A percentile compares a stretch with the other conserved stretches of the same genome.
Conservation (phyloP, 2,329 filamentous ascomycete genomes). For the Aspergillus sp. region DNA sequence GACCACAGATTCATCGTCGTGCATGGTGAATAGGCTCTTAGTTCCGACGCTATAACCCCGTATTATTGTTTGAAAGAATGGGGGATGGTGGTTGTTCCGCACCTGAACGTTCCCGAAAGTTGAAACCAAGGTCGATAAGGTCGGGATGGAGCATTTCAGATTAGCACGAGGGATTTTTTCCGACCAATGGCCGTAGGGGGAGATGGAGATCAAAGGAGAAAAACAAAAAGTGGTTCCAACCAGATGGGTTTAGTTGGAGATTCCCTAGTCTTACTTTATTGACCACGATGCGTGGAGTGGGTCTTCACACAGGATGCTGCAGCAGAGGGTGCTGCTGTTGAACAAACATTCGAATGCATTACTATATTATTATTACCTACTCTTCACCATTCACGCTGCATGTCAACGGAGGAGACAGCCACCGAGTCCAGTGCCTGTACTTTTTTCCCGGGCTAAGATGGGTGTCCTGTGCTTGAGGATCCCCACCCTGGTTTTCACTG, state of each 20-base stretch:
- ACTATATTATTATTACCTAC: too few species aligned
- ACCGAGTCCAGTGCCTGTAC: neutral
- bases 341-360: neutral
- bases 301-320: neutral
- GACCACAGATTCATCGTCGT: neutral
- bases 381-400: too few species aligned
- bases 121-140: conserved; percentile 11
- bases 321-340: neutral
- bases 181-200: conserved; percentile 13
- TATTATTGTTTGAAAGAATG: neutral
- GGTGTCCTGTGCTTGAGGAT: conserved; percentile 6
- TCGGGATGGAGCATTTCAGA: conserved; percentile 7
- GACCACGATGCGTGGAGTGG: conserved; percentile 12
- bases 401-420: neutral
- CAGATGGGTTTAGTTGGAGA: conserved; percentile 1
- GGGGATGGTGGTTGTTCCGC: neutral
- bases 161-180: conserved; percentile 25
- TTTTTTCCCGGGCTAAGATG: neutral
- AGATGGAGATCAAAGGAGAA: conserved; percentile 7
- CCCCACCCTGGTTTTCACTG: conserved; percentile 6
- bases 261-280: conserved; percentile 10
- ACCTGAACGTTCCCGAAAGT: neutral
- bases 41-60: neutral
- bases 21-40: neutral
- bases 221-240: conserved; percentile 16